A percentile compares a stretch with the other conserved stretches of the same genome.
These are phyloP conservation scores for Epichloe bromicola DNA, from an alignment of 2,329 filamentous ascomycete species.

Conservation along the genomic window DNA sequence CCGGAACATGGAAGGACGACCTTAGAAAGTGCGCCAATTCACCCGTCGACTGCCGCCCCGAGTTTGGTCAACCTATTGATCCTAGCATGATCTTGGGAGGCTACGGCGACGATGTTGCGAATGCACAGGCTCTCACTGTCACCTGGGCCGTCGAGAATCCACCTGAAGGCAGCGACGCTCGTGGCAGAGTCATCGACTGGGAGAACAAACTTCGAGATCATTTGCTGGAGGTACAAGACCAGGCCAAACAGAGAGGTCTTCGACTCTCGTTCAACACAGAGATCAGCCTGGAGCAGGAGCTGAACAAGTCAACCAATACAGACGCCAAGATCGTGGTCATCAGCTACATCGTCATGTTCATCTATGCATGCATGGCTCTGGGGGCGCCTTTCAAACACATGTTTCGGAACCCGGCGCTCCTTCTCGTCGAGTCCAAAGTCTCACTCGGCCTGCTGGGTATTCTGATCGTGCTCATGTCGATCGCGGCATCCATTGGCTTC, in stretches of 20 bases:
- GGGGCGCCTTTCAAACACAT: conserved; percentile 74
- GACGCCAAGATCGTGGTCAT: conserved; percentile 94
- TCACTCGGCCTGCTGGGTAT: conserved; percentile 91
- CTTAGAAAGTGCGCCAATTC: conserved; percentile 63
- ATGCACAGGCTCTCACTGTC: conserved; percentile 69
- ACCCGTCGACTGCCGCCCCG: conserved; percentile 74
- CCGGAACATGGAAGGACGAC: conserved; percentile 54
- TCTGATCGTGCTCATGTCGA: conserved; percentile 92
- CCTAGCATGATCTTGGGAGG: conserved; percentile 79
- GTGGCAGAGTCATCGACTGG: conserved; percentile 75
- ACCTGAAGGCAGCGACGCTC: conserved; percentile 55
- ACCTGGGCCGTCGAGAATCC: conserved; percentile 94
- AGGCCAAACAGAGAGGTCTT: conserved; percentile 66
- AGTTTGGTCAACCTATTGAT: conserved; percentile 79
- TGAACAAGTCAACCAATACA: conserved; percentile 97
- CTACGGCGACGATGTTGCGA: conserved; percentile 53
- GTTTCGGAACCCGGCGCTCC: conserved; percentile 67
- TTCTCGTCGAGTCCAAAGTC: conserved; percentile 92
- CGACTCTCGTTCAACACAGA: conserved; percentile 91
- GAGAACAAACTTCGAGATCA: conserved; percentile 65
- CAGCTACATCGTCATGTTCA: conserved; percentile 97
- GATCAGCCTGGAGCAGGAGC: conserved; percentile 83
- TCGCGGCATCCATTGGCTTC: conserved; percentile 84
- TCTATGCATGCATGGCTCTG: conserved; percentile 87
- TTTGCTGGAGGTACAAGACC: conserved; percentile 63